Conservation (phyloP, 192 early-diverging fungal species). For the Kappamyces sp. region DNA sequence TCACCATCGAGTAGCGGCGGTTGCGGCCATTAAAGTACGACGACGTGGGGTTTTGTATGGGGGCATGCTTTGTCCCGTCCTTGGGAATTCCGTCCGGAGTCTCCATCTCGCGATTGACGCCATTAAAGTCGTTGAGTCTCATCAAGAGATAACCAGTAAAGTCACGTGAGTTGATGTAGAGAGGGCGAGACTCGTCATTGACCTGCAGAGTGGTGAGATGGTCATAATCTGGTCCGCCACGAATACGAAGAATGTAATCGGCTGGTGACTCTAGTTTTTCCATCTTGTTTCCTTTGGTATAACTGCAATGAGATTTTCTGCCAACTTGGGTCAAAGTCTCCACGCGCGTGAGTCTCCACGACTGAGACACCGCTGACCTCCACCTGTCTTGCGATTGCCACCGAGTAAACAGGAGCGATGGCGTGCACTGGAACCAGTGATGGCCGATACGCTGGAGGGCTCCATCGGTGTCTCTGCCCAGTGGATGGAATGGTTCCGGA, state of each 20-base stretch:
- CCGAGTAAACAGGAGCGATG: too few relatives aligned
- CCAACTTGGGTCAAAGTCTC: too few relatives aligned
- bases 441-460: too few relatives aligned
- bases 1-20: conserved; percentile 33
- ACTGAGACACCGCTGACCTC: too few relatives aligned
- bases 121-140: conserved; percentile 31
- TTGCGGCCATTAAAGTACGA: conserved; percentile 36
- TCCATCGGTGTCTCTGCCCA: too few relatives aligned
- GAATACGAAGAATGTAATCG: conserved; percentile 31
- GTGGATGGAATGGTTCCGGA: too few relatives aligned
- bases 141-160: conserved; percentile 37
- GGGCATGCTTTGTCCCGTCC: neutral
- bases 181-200: conserved; percentile 35
- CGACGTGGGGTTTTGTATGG: conserved; percentile 27
- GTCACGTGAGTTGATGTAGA: conserved; percentile 28
- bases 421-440: too few relatives aligned
- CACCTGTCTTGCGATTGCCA: too few relatives aligned
- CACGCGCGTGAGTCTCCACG: too few relatives aligned
- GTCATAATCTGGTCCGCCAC: conserved; percentile 24
- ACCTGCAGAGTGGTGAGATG: conserved; percentile 20
- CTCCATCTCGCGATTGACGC: conserved; percentile 24
- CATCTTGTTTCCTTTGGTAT: too few relatives aligned
- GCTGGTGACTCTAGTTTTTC: too few relatives aligned
- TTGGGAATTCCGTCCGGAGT: neutral
- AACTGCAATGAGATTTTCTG: too few relatives aligned